Evolutionary conservation across 2,329 filamentous ascomycete genomes (phyloP).

Genomic region (Apiospora pterosperma): DNA sequence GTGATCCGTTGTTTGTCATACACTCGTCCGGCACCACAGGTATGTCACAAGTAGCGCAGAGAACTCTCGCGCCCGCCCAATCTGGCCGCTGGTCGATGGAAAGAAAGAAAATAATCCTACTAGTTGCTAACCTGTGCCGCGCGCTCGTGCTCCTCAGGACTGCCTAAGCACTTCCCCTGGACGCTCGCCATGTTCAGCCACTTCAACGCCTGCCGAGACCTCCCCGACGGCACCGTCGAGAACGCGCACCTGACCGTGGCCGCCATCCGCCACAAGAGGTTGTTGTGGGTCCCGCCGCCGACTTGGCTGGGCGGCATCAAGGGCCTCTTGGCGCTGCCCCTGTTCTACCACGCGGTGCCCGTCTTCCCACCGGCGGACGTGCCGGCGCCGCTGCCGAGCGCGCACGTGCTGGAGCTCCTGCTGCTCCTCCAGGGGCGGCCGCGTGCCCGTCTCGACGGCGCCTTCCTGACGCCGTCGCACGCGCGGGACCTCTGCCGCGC

Average conservation of each 20-base stretch:
- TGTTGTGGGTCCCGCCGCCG: constrained; percentile 5
- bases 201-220: not conserved
- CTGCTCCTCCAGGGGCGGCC: too few species aligned
- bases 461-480: not conserved
- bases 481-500: not conserved
- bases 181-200: not conserved
- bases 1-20: constrained; percentile 1
- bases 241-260: not conserved
- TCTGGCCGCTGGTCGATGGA: too few species aligned
- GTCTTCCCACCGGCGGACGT: constrained; percentile 3
- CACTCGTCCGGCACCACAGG: constrained; percentile 8
- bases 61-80: not conserved
- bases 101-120: too few species aligned
- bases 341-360: not conserved
- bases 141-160: not conserved
- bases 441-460: constrained; percentile 3
- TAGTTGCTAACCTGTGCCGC: not conserved
- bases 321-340: not conserved
- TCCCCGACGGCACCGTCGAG: constrained; percentile 3
- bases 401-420: not conserved
- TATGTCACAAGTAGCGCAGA: not conserved
- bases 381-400: not conserved
- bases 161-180: not conserved
- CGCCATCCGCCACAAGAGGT: not conserved
- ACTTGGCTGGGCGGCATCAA: constrained; percentile 6